These are phyloP conservation scores for Aspergillus ochraceoroseus DNA, from an alignment of 2,329 filamentous ascomycete species.

Conservation along the genomic window DNA sequence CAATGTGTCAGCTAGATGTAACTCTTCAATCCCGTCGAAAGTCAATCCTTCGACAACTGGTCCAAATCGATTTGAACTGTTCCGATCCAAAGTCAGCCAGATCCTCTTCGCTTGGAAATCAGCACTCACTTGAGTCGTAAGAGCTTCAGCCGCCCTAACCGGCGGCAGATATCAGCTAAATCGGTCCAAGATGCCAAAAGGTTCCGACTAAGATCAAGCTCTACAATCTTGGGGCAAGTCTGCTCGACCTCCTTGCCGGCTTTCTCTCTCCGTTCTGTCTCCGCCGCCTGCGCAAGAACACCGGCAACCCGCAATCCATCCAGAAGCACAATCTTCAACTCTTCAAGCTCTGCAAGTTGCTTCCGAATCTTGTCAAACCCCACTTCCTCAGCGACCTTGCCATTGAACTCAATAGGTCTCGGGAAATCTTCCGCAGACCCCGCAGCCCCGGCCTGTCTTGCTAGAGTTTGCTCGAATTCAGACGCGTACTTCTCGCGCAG, in stretches of 20 bases:
- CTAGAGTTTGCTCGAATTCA: slow-evolving; percentile 43
- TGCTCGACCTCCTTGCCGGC: slow-evolving; percentile 49
- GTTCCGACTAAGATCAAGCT: slow-evolving; percentile 83
- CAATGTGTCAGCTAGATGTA: slow-evolving; percentile 64
- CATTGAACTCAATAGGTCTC: slow-evolving; percentile 64
- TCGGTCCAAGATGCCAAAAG: slow-evolving; percentile 64
- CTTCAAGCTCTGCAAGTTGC: slow-evolving; percentile 69
- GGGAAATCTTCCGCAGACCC: slow-evolving; percentile 25
- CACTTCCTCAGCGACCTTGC: slow-evolving; percentile 85
- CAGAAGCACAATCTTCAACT: slow-evolving; percentile 74
- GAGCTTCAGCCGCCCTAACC: slow-evolving; percentile 61
- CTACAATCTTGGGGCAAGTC: slow-evolving; percentile 56
- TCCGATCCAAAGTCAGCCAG: slow-evolving; percentile 16
- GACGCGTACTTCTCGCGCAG: slow-evolving; percentile 78
- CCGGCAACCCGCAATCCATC: slow-evolving; percentile 64
- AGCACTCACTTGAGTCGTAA: slow-evolving; percentile 65
- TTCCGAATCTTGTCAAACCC: slow-evolving; percentile 89
- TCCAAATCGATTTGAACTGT: slow-evolving; percentile 66
- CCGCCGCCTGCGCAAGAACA: slow-evolving; percentile 26
- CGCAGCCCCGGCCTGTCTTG: slow-evolving; percentile 6
- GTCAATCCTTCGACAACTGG: slow-evolving; percentile 38
- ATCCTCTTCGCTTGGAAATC: neutral
- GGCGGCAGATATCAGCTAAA: slow-evolving; percentile 65
- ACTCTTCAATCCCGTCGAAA: slow-evolving; percentile 53
- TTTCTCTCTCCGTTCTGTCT: slow-evolving; percentile 22